These are phyloP conservation scores for Aspergillus tamarii DNA, from an alignment of 2,329 filamentous ascomycete genomes.

Conservation along the genomic window DNA sequence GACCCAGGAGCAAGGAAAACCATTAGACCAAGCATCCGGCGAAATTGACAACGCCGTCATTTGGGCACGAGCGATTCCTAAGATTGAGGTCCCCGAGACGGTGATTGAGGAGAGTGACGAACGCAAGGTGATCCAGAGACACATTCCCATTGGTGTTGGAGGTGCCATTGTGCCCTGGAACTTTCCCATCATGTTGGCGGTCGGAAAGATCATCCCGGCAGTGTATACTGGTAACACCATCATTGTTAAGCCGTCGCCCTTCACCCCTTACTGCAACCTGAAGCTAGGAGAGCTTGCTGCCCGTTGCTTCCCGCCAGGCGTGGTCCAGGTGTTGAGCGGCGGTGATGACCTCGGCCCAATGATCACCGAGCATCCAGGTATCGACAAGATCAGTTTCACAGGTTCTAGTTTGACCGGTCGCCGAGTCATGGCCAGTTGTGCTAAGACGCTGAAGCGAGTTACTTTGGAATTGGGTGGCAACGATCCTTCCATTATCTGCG, in stretches of 20 bases:
- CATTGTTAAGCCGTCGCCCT: constrained; percentile 57
- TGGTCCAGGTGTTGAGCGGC: constrained; percentile 59
- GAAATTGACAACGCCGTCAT: constrained; percentile 32
- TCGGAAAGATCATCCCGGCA: constrained; percentile 55
- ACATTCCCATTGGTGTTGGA: constrained; percentile 45
- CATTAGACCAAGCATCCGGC: constrained; percentile 29
- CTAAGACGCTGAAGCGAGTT: constrained; percentile 57
- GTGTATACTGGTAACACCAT: constrained; percentile 58
- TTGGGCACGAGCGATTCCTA: constrained; percentile 27
- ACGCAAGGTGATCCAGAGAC: constrained; percentile 35
- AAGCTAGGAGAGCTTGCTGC: constrained; percentile 57
- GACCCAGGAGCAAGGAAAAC: constrained; percentile 49
- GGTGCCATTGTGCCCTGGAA: constrained; percentile 66
- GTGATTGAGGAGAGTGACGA: constrained; percentile 53
- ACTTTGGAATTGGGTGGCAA: constrained; percentile 61
- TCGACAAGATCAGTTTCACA: constrained; percentile 63
- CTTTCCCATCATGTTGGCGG: constrained; percentile 48
- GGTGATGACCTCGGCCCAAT: constrained; percentile 58
- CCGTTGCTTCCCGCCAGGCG: constrained; percentile 57
- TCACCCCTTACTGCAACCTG: constrained; percentile 58
- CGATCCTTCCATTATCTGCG: constrained; percentile 57
- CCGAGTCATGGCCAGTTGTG: constrained; percentile 54
- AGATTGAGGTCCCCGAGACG: constrained; percentile 48
- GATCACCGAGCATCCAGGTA: constrained; percentile 58
- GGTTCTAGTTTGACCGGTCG: constrained; percentile 58